phyloP scores from a whole-genome alignment of 306 rosid genomes.

The Herpetospermum pedunculosum region DNA sequence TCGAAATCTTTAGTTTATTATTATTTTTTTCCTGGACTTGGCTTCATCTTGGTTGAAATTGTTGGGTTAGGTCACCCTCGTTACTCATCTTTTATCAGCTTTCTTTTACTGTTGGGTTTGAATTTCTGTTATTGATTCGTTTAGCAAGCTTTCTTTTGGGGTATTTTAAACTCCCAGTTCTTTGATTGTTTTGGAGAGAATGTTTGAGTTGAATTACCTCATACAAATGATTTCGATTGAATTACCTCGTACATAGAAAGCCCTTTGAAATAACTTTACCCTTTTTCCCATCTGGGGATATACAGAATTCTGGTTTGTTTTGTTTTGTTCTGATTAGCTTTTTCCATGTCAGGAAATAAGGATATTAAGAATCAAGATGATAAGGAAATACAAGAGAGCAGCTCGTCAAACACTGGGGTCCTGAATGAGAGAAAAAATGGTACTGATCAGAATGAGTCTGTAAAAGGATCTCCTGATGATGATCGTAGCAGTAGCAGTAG shows the following conservation, averaged over 20 bases:
- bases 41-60: not conserved
- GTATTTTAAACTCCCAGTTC: not conserved
- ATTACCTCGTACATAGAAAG: not conserved
- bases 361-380: constrained; percentile 41
- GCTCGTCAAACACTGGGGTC: constrained; percentile 18
- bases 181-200: not conserved
- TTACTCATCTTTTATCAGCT: not conserved
- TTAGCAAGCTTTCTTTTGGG: not conserved
- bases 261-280: not conserved
- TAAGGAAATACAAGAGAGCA: constrained; percentile 23
- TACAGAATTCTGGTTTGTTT: constrained; percentile 5
- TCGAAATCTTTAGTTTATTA: not conserved
- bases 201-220: not conserved
- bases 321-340: constrained; percentile 4
- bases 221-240: too few species aligned
- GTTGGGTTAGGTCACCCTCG: not conserved
- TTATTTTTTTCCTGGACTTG: not conserved
- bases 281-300: not conserved
- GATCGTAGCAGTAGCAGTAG: constrained; percentile 10
- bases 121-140: not conserved
- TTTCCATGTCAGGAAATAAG: constrained; percentile 45
- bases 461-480: not conserved
- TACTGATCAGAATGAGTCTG: not conserved
- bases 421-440: not conserved
- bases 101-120: not conserved